phyloP scores from a whole-genome alignment of 352 stramenopile species.

The Thalassiosira hispida region DNA sequence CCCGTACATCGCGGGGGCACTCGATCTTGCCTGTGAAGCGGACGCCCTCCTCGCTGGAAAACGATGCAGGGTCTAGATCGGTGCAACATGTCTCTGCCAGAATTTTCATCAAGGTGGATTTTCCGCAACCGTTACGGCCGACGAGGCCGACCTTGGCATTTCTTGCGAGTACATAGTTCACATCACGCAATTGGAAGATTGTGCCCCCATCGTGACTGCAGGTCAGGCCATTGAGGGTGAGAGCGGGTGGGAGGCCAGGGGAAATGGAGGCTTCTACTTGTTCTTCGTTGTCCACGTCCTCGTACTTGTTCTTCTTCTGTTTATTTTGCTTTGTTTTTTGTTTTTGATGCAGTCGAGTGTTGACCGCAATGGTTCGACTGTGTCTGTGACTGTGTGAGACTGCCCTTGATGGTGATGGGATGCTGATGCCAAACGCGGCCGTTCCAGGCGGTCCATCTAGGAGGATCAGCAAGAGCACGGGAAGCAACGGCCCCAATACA shows the following conservation, averaged over 20 bases:
- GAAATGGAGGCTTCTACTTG: neutral
- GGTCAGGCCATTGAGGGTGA: neutral
- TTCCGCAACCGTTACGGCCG: conserved; percentile 15
- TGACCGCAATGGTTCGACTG: too few species aligned
- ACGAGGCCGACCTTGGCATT: neutral
- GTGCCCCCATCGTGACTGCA: conserved; percentile 16
- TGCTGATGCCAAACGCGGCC: too few species aligned
- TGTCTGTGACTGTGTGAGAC: too few species aligned
- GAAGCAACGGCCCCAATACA: too few species aligned
- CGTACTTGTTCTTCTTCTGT: too few species aligned
- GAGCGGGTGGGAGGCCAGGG: conserved; percentile 26
- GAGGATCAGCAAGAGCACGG: too few species aligned
- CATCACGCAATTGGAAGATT: neutral
- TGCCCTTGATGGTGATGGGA: too few species aligned
- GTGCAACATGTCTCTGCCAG: neutral
- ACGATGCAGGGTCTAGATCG: neutral
- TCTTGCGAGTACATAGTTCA: neutral
- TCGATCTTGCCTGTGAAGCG: neutral
- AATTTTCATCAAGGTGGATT: conserved; percentile 12
- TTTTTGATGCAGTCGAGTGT: too few species aligned
- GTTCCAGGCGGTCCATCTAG: too few species aligned
- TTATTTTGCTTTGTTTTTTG: too few species aligned
- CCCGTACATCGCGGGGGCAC: neutral
- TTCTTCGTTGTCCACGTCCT: neutral
- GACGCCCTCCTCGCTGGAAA: conserved; percentile 4